These are phyloP conservation scores for Aspergillus sp. DNA, from an alignment of 2,329 filamentous ascomycete species.

Conservation along the genomic window DNA sequence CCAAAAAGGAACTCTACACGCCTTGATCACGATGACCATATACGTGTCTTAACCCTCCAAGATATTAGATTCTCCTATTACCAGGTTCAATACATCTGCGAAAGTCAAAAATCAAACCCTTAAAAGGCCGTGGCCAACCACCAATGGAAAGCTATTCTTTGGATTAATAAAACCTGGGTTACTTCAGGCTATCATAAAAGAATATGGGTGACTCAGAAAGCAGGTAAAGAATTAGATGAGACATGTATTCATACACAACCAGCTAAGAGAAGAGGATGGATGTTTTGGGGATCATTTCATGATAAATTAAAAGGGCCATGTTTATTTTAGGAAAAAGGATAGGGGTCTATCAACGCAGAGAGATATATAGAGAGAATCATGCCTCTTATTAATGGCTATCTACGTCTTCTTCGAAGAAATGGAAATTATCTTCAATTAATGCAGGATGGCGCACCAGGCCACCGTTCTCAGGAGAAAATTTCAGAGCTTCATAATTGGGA, in stretches of 20 bases:
- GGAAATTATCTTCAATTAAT: background rate
- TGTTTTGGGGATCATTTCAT: slow-evolving; percentile 4
- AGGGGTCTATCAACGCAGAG: background rate
- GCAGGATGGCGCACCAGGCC: background rate
- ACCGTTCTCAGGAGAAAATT: background rate
- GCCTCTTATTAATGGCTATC: slow-evolving; percentile 1
- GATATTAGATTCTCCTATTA: slow-evolving; percentile 10
- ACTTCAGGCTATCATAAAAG: slow-evolving; percentile 7
- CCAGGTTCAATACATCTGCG: slow-evolving; percentile 13
- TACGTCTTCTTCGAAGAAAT: background rate
- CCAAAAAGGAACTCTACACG: slow-evolving; percentile 4
- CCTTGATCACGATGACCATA: slow-evolving; percentile 34
- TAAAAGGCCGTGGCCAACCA: slow-evolving; percentile 6
- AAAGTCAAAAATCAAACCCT: slow-evolving; percentile 5
- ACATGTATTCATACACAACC: slow-evolving; percentile 2
- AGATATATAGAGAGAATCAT: background rate
- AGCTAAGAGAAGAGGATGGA: slow-evolving; percentile 2
- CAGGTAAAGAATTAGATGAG: slow-evolving; percentile 7
- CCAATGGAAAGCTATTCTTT: slow-evolving; percentile 5
- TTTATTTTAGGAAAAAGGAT: slow-evolving; percentile 4
- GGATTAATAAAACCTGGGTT: slow-evolving; percentile 7
- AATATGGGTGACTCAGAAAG: slow-evolving; percentile 7
- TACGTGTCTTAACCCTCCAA: slow-evolving; percentile 9
- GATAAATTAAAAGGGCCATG: background rate
- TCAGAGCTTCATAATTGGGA: background rate